Conservation (phyloP, 805 yeast genomes). For the Metschnikowia corniflorae region DNA sequence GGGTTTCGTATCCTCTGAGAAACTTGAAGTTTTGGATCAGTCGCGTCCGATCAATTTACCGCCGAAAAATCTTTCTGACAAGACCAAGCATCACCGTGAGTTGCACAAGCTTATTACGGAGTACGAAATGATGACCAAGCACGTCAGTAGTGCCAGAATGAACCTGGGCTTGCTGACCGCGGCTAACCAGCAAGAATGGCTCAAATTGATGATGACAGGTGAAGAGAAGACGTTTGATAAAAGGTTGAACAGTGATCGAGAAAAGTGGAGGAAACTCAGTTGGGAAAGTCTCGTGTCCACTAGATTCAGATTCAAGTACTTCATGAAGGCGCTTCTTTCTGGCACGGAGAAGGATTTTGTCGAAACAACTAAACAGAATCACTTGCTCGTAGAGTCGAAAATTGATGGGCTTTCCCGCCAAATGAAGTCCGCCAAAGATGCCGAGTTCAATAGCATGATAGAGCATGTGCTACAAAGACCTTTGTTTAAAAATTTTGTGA, state of each 20-base stretch:
- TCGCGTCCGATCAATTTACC: slow-evolving; percentile 73
- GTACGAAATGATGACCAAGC: slow-evolving; percentile 31
- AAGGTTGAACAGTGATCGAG: slow-evolving; percentile 27
- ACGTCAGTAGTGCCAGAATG: slow-evolving; percentile 19
- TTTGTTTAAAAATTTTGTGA: slow-evolving; percentile 23
- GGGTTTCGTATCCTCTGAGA: slow-evolving; percentile 55
- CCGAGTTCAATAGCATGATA: slow-evolving; percentile 31
- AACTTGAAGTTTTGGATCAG: slow-evolving; percentile 50
- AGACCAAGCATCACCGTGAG: slow-evolving; percentile 53
- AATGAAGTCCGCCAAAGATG: slow-evolving; percentile 28
- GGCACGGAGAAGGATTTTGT: slow-evolving; percentile 18
- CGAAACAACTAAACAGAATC: slow-evolving; percentile 19
- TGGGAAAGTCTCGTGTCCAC: slow-evolving; percentile 38
- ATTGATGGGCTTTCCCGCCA: slow-evolving; percentile 25
- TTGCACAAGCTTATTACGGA: slow-evolving; percentile 44
- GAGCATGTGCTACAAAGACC: slow-evolving; percentile 28
- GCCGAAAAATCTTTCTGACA: slow-evolving; percentile 55
- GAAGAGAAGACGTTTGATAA: slow-evolving; percentile 24
- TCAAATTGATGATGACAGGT: slow-evolving; percentile 19
- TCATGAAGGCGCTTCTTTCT: slow-evolving; percentile 22
- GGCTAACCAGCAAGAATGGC: slow-evolving; percentile 29
- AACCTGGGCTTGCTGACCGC: slow-evolving; percentile 18
- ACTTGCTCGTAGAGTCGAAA: slow-evolving; percentile 20
- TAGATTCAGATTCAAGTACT: slow-evolving; percentile 26
- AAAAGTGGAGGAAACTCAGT: slow-evolving; percentile 27